These are phyloP conservation scores for Amanita rimosa DNA, from an alignment of 768 basidiomycete genomes.

Conservation along the genomic window DNA sequence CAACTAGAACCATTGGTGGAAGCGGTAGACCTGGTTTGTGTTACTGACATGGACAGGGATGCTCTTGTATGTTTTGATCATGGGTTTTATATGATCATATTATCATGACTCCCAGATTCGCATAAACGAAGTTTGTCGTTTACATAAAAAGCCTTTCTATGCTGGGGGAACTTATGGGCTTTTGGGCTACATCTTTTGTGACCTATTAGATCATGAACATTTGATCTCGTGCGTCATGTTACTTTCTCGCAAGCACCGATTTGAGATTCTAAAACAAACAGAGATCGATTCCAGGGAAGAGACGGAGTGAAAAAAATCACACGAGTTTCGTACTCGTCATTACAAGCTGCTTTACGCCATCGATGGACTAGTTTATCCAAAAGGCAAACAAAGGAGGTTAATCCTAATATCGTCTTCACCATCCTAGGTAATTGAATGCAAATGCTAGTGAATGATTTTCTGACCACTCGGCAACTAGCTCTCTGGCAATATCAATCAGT, in stretches of 20 bases:
- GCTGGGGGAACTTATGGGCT: slow-evolving; percentile 89
- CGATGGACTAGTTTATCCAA: slow-evolving; percentile 62
- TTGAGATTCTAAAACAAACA: slow-evolving; percentile 17
- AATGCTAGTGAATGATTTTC: slow-evolving; percentile 1
- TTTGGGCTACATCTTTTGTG: slow-evolving; percentile 90
- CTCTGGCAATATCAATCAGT: slow-evolving; percentile 72
- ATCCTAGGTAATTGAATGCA: slow-evolving; percentile 45
- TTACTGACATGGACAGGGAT: slow-evolving; percentile 67
- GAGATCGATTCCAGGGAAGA: slow-evolving; percentile 53
- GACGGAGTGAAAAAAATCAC: slow-evolving; percentile 49
- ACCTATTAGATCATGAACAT: slow-evolving; percentile 80
- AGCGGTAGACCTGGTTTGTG: slow-evolving; percentile 75
- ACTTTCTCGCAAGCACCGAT: not conserved
- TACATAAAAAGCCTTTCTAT: slow-evolving; percentile 70
- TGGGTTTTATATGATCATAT: slow-evolving; percentile 3
- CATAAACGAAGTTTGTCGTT: slow-evolving; percentile 74
- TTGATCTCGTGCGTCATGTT: slow-evolving; percentile 59
- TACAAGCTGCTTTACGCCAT: slow-evolving; percentile 52
- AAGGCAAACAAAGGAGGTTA: slow-evolving; percentile 74
- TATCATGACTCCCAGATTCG: slow-evolving; percentile 36
- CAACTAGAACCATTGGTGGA: slow-evolving; percentile 49
- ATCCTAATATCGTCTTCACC: slow-evolving; percentile 60
- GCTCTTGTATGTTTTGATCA: slow-evolving; percentile 46
- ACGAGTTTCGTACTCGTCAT: slow-evolving; percentile 52
- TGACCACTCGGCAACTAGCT: slow-evolving; percentile 28